These are phyloP conservation scores for Vishniacozyma victoriae DNA, from an alignment of 768 basidiomycete species.

Conservation along the genomic window DNA sequence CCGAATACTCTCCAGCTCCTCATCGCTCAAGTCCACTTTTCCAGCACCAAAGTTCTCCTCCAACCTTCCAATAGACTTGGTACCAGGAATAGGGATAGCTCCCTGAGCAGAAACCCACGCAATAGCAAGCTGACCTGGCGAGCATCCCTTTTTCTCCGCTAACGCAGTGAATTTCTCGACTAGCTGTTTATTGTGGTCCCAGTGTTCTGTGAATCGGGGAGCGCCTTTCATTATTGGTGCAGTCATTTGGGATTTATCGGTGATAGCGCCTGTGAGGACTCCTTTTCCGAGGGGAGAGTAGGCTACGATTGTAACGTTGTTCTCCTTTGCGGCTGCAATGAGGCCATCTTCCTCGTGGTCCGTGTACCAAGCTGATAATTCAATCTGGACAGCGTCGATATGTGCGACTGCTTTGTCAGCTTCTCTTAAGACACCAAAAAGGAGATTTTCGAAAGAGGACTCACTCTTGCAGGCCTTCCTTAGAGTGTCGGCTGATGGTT, in stretches of 20 bases:
- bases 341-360: slow-evolving; percentile 36
- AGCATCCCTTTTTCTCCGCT: slow-evolving; percentile 39
- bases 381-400: slow-evolving; percentile 39
- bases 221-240: too few relatives aligned
- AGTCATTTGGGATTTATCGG: not conserved
- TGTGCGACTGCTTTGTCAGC: slow-evolving; percentile 14
- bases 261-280: slow-evolving; percentile 39
- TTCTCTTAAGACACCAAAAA: not conserved
- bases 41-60: slow-evolving; percentile 35
- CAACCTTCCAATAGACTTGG: slow-evolving; percentile 21
- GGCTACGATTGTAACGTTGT: slow-evolving; percentile 49
- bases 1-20: slow-evolving; percentile 30
- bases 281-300: slow-evolving; percentile 49
- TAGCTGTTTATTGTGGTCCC: slow-evolving; percentile 43
- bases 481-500: slow-evolving; percentile 37
- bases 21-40: slow-evolving; percentile 23
- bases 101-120: slow-evolving; percentile 44
- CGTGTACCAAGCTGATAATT: slow-evolving; percentile 35
- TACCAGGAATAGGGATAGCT: slow-evolving; percentile 31
- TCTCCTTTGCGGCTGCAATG: slow-evolving; percentile 46
- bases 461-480: slow-evolving; percentile 24
- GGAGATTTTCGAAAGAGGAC: not conserved
- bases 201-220: slow-evolving; percentile 23
- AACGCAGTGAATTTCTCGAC: slow-evolving; percentile 42
- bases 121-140: slow-evolving; percentile 45